Conservation (phyloP, 306 rosid genomes). For the Lathyrus tuberosus region DNA sequence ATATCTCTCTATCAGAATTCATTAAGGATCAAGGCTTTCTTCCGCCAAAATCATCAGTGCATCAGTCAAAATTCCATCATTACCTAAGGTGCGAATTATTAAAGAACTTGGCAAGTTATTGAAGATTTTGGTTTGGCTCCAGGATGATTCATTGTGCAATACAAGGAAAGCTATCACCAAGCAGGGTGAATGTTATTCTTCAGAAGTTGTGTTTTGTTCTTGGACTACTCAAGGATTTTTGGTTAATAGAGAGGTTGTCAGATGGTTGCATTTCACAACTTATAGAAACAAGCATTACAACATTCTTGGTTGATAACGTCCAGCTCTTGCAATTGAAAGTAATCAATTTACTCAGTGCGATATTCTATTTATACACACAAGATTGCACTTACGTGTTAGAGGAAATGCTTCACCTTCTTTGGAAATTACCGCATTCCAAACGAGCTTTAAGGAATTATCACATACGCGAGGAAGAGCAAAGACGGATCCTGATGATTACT, state of each 20-base stretch:
- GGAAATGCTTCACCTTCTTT: constrained; percentile 87
- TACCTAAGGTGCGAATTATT: too few species aligned
- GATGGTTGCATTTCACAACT: constrained; percentile 95
- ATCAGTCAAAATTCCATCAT: too few species aligned
- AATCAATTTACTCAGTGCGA: constrained; percentile 85
- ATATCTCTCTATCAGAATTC: too few species aligned
- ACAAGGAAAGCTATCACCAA: too few species aligned
- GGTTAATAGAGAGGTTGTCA: constrained; percentile 87
- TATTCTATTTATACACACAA: constrained; percentile 80
- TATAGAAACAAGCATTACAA: constrained; percentile 86
- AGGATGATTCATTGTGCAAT: too few species aligned
- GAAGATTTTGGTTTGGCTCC: too few species aligned
- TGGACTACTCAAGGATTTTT: constrained; percentile 86
- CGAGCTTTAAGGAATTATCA: constrained; percentile 91
- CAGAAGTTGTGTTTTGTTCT: constrained; percentile 96
- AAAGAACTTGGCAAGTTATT: too few species aligned
- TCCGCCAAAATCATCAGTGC: too few species aligned
- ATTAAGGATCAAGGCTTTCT: too few species aligned
- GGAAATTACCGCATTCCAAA: constrained; percentile 84
- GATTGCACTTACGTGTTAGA: constrained; percentile 91
- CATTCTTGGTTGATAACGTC: constrained; percentile 90
- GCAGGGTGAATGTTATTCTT: constrained; percentile 83
- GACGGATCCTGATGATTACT: constrained; percentile 95
- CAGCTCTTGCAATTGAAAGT: constrained; percentile 97
- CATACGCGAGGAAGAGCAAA: constrained; percentile 91